Percentiles rank a stretch among this genome's conserved stretches.
These are phyloP conservation scores for Mentha longifolia DNA, from an alignment of 257 asterid genomes.

Conservation along the genomic window DNA sequence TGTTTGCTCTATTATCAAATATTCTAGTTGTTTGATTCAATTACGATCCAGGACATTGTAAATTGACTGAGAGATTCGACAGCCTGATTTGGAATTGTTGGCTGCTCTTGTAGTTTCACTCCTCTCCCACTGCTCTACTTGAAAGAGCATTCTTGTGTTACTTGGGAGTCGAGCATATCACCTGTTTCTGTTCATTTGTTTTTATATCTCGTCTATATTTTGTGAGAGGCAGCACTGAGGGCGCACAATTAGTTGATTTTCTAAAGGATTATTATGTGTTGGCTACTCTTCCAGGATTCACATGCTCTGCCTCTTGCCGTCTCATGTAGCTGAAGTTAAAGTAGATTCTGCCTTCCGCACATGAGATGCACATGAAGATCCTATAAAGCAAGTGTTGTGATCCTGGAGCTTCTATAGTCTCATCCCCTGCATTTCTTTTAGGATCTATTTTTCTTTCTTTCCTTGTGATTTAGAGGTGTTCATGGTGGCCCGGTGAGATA, in stretches of 20 bases:
- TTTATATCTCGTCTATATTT: slow-evolving; percentile 14
- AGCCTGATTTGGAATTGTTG: neutral
- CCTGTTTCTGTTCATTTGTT: neutral
- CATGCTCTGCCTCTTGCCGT: slow-evolving; percentile 66
- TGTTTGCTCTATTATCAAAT: neutral
- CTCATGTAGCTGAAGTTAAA: slow-evolving; percentile 69
- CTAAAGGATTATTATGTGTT: slow-evolving; percentile 49
- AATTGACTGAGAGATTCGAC: neutral
- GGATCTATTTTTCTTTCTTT: slow-evolving; percentile 47
- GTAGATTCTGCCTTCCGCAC: slow-evolving; percentile 46
- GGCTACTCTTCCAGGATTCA: slow-evolving; percentile 73
- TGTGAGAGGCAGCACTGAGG: slow-evolving; percentile 38
- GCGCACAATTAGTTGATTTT: slow-evolving; percentile 31
- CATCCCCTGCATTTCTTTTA: slow-evolving; percentile 38
- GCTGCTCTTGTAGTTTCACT: neutral
- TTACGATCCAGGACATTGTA: neutral
- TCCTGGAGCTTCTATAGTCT: slow-evolving; percentile 47
- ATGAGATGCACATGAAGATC: slow-evolving; percentile 60
- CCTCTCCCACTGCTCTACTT: neutral
- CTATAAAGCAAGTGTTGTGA: slow-evolving; percentile 51
- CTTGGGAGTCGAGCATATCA: neutral
- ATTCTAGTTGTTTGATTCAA: neutral
- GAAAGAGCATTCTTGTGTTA: slow-evolving; percentile 18
- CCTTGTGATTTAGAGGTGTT: slow-evolving; percentile 48
- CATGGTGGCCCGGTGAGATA: slow-evolving; percentile 36